Conservation (phyloP, 768 basidiomycete species). For the Podaxis sp. region DNA sequence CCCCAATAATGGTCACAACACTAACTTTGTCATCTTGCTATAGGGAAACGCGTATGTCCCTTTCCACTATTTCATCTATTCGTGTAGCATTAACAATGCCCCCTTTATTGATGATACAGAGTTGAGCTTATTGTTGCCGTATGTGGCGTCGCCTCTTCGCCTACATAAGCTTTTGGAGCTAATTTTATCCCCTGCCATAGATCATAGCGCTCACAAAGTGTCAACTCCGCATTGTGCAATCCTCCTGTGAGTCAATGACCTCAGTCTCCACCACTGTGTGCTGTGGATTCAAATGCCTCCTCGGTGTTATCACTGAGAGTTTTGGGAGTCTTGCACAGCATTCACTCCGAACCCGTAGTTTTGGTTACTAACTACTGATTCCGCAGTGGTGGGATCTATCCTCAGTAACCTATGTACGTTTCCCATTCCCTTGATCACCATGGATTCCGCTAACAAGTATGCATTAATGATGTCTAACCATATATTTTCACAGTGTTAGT, state of each 20-base stretch:
- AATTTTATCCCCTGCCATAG: conserved; percentile 23
- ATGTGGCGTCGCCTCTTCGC: conserved; percentile 27
- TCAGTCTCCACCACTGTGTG: conserved; percentile 12
- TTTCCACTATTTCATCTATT: neutral
- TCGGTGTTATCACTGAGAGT: neutral
- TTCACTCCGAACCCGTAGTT: neutral
- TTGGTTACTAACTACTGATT: conserved; percentile 18
- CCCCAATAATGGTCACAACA: neutral
- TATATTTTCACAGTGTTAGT: conserved; percentile 55
- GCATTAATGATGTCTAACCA: neutral
- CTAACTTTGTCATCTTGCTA: conserved; percentile 3
- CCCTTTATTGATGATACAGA: conserved; percentile 25
- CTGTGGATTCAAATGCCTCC: neutral
- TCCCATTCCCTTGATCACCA: neutral
- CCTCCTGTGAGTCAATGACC: conserved; percentile 57
- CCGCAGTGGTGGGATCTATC: conserved; percentile 79
- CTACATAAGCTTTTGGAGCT: neutral
- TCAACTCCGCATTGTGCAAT: conserved; percentile 74
- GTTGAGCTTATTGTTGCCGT: conserved; percentile 80
- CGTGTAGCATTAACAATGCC: conserved; percentile 7
- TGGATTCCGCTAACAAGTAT: conserved; percentile 6
- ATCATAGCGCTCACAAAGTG: conserved; percentile 50
- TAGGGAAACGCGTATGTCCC: conserved; percentile 50
- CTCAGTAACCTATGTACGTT: conserved; percentile 77
- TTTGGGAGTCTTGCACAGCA: neutral